Conservation (phyloP, 257 asterid species). For the Misopates orontium region DNA sequence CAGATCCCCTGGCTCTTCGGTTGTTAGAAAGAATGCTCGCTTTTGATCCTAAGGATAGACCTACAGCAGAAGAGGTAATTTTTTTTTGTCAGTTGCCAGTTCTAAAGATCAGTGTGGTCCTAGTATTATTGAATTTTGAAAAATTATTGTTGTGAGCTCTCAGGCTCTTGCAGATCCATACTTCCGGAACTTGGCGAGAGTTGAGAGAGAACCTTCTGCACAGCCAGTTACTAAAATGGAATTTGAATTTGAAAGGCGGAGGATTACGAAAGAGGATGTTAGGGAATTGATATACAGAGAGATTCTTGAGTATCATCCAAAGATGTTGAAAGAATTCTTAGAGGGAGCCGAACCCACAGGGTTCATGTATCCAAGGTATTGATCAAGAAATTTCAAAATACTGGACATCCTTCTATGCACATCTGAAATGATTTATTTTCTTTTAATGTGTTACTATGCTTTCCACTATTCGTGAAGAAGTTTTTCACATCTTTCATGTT, state of each 20-base stretch:
- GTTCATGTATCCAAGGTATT: constrained; percentile 97
- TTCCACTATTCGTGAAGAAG: too few species aligned
- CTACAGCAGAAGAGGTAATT: constrained; percentile 85
- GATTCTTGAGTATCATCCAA: constrained; percentile 94
- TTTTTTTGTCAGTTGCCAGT: background rate
- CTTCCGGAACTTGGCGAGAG: constrained; percentile 92
- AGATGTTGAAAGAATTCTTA: constrained; percentile 83
- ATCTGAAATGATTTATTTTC: background rate
- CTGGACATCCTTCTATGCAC: background rate
- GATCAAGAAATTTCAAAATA: background rate
- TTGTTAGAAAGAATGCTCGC: constrained; percentile 91
- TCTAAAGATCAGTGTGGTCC: background rate
- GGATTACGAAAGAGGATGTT: constrained; percentile 91
- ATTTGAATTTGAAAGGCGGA: constrained; percentile 94
- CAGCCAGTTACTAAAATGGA: constrained; percentile 97
- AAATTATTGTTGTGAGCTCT: constrained; percentile 34
- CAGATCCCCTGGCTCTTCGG: constrained; percentile 86
- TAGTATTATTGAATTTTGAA: constrained; percentile 26
- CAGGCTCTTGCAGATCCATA: constrained; percentile 99
- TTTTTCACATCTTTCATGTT: too few species aligned
- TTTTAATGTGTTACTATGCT: background rate
- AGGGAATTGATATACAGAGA: constrained; percentile 89
- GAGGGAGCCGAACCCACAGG: constrained; percentile 92
- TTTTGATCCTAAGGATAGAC: constrained; percentile 95
- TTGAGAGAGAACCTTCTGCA: constrained; percentile 96